A percentile compares a stretch with the other conserved stretches of the same genome.
phyloP scores from a whole-genome alignment of 495 filamentous ascomycete species.

The Aspergillus conjunctus region DNA sequence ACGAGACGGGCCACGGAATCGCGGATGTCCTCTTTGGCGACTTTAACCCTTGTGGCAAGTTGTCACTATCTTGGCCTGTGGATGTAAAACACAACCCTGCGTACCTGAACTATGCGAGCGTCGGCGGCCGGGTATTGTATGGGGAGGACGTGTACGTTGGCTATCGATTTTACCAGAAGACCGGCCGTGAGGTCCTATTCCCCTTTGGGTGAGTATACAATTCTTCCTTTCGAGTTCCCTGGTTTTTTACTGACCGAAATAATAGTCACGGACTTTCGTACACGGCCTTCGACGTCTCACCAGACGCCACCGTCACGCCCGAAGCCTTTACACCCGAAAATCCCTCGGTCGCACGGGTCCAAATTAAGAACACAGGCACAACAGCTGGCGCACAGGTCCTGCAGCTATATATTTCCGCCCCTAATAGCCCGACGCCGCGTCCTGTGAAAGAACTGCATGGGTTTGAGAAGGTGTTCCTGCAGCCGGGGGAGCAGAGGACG shows the following conservation, averaged over 20 bases:
- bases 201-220: conserved; percentile 56
- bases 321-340: conserved; percentile 57
- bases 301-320: conserved; percentile 34
- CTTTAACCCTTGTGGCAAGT: conserved; percentile 73
- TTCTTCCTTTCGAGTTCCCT: neutral
- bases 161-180: conserved; percentile 79
- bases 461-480: conserved; percentile 67
- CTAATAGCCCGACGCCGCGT: conserved; percentile 42
- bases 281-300: conserved; percentile 72
- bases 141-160: conserved; percentile 78
- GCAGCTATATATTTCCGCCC: conserved; percentile 67
- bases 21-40: conserved; percentile 75
- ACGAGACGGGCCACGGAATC: conserved; percentile 76
- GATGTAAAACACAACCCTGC: conserved; percentile 71
- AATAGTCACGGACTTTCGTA: conserved; percentile 79
- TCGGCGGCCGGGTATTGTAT: conserved; percentile 66
- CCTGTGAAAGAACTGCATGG: conserved; percentile 53
- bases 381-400: conserved; percentile 66
- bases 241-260: conserved; percentile 36
- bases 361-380: conserved; percentile 54
- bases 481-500: conserved; percentile 62
- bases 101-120: conserved; percentile 70
- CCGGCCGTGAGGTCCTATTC: conserved; percentile 67
- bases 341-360: conserved; percentile 53
- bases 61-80: conserved; percentile 64